These are phyloP conservation scores for Yamadazyma dushanensis DNA, from an alignment of 1,139 yeast genomes.

Conservation along the genomic window DNA sequence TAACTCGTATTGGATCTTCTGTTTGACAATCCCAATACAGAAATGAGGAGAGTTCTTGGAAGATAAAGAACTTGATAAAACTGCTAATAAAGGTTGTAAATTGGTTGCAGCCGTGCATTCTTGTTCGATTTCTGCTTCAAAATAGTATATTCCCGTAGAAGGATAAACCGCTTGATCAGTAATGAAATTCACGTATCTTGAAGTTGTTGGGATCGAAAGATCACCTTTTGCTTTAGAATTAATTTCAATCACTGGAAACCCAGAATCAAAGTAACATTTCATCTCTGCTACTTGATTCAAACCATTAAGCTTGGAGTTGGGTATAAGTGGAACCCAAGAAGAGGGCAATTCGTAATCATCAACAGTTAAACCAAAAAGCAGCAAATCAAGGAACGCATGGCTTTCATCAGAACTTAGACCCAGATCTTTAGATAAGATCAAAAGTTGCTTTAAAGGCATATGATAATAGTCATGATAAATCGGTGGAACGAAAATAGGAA, in stretches of 20 bases:
- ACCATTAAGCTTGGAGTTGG: conserved; percentile 20
- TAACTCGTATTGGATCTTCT: conserved; percentile 23
- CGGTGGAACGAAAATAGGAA: conserved; percentile 7
- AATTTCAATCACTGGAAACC: conserved; percentile 31
- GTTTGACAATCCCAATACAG: conserved; percentile 38
- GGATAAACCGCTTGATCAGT: conserved; percentile 34
- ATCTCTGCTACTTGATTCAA: conserved; percentile 20
- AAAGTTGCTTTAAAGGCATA: conserved; percentile 28
- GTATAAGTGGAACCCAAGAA: conserved; percentile 41
- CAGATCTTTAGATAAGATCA: conserved; percentile 22
- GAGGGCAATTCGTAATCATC: conserved; percentile 26
- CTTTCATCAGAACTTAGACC: neutral
- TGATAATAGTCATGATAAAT: conserved; percentile 24
- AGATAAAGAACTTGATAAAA: conserved; percentile 37
- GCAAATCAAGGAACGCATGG: too few relatives aligned
- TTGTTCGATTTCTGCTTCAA: conserved; percentile 39
- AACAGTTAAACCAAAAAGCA: neutral
- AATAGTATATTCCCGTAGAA: conserved; percentile 36
- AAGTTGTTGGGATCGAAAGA: neutral
- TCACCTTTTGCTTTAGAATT: conserved; percentile 3
- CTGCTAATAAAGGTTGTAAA: conserved; percentile 32
- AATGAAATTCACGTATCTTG: conserved; percentile 33
- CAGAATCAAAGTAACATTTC: conserved; percentile 25
- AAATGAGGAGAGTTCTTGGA: conserved; percentile 34
- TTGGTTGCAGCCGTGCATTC: conserved; percentile 30